phyloP scores from a whole-genome alignment of 1,139 yeast genomes.

The Candida pseudoviswanathii region DNA sequence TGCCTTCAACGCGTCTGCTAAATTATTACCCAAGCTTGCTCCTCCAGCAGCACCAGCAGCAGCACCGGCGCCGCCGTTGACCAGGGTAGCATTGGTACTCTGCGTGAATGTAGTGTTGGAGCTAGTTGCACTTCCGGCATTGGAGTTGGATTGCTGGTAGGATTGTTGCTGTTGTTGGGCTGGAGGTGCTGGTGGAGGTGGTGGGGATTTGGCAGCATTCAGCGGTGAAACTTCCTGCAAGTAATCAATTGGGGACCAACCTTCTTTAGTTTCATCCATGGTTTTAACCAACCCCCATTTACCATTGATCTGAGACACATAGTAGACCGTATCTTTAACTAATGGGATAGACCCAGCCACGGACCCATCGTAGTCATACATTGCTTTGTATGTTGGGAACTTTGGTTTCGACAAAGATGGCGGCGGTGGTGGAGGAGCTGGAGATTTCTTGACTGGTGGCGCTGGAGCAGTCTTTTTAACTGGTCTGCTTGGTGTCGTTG shows the following conservation, averaged over 20 bases:
- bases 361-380: slow-evolving; percentile 87
- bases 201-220: slow-evolving; percentile 23
- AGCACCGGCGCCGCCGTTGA: slow-evolving; percentile 5
- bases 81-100: slow-evolving; percentile 16
- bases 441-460: slow-evolving; percentile 41
- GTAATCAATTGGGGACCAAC: slow-evolving; percentile 97
- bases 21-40: slow-evolving; percentile 56
- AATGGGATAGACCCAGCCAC: slow-evolving; percentile 82
- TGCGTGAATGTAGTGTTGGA: slow-evolving; percentile 16
- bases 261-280: slow-evolving; percentile 75
- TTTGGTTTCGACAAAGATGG: slow-evolving; percentile 71
- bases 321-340: slow-evolving; percentile 71
- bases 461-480: slow-evolving; percentile 39
- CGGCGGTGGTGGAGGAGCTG: slow-evolving; percentile 59
- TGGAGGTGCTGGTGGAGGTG: slow-evolving; percentile 38
- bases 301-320: slow-evolving; percentile 74
- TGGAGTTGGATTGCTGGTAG: slow-evolving; percentile 11
- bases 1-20: slow-evolving; percentile 75
- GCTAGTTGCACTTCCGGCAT: slow-evolving; percentile 17
- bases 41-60: not conserved
- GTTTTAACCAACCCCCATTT: slow-evolving; percentile 87
- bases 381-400: slow-evolving; percentile 80
- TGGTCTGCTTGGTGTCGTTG: slow-evolving; percentile 25
- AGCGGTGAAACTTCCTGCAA: slow-evolving; percentile 61
- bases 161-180: slow-evolving; percentile 19